Evolutionary conservation across 1,139 yeast genomes (phyloP), one percentile per base, ranked within the genome.

Genomic region (Yamadazyma mexicana): DNA sequence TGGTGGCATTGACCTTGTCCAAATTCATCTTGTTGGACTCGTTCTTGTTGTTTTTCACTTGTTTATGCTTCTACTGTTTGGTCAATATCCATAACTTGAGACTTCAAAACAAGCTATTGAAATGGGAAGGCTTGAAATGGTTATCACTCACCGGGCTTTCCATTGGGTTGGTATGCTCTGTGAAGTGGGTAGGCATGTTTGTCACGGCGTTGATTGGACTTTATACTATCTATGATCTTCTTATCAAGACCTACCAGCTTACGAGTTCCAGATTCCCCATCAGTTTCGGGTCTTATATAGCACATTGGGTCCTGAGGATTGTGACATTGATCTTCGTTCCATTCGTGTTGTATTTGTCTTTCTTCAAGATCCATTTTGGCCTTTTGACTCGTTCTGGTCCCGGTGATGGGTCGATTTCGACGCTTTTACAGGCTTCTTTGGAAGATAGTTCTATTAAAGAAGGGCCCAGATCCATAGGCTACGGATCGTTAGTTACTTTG

Each of bases 111-210:
- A 40, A 52, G 10, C 73, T 81, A 37, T 65, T 81, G 43, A 59
- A 78, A 0, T 30, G 37, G 1, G 45, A 52, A 28, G 84, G 89
- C 61, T 55, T 74, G 12, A 48, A 54, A 17, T 83, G 89, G 89
- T 61, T 83, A 57, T 37, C 74, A 4, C 52, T 83, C 14, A 80
- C 94, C 2, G 98, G 98, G 6, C 44, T 85, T 5, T 79, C 89
- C 9, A 79, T 94, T 48, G 99, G 98, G 1, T 87, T 96, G 60
- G 98, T 91, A 11, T 83, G 91, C 51, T 81, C 95, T 37, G 95
- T 91, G 31, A 92, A 92, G 65, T 88, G 96, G 97, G 98, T 92
- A 16, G 98, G 98, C 4, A 63, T 91, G 36, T 89, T 92, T 56
- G 81, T 86, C 33, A 94, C 96, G 8, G 75, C 79, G 0, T 66